Evolutionary conservation across 441 rosid genomes (phyloP), one percentile per base, ranked within the genome.

Genomic region (Adansonia gregorii): DNA sequence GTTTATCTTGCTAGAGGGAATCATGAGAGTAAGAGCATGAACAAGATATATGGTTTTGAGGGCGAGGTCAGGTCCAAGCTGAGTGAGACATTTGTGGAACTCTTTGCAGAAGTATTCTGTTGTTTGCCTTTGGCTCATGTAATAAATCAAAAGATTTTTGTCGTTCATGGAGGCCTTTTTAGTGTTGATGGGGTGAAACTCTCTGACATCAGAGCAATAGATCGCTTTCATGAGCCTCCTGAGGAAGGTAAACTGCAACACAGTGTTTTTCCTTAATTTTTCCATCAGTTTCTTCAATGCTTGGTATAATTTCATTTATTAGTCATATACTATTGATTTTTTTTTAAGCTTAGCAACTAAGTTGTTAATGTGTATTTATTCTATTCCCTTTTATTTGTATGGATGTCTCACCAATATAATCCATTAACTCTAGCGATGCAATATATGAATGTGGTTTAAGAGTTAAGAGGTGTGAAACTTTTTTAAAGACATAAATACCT

Each of bases 1-100:
- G 87, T 94, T 52, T 87, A 93, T 84, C 97, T 96, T 74, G 87
- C 99, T 8, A 92, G 98, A 87, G 99, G 98, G 81, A 96, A 96
- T 78, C 98, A 96, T 74, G 99, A 96, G 83, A 96, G 99, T 92
- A 96, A 92, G 91, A 94, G 98, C 87, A 96, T 96, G 99, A 96
- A 96, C 87, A 96, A 92, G 84, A 96, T 96, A 71, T 94, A 94
- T 86, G 99, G 99, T 64, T 96, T 96, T 56, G 99, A 96, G 91
- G 99, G 99, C 6, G 98, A 96, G 81, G 98, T 96, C 78, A 89
- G 91, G 71, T 90, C 98, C 77, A 93, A 96, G 91, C 74, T 96
- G 94, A 96, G 83, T 20, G 99, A 94, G 73, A 89, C 91, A 67
- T 96, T 96, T 35, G 97, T 94, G 83, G 98, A 93, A 75, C 99